Conservation (phyloP, 345 rosid species). For the Bruguiera sexangula region DNA sequence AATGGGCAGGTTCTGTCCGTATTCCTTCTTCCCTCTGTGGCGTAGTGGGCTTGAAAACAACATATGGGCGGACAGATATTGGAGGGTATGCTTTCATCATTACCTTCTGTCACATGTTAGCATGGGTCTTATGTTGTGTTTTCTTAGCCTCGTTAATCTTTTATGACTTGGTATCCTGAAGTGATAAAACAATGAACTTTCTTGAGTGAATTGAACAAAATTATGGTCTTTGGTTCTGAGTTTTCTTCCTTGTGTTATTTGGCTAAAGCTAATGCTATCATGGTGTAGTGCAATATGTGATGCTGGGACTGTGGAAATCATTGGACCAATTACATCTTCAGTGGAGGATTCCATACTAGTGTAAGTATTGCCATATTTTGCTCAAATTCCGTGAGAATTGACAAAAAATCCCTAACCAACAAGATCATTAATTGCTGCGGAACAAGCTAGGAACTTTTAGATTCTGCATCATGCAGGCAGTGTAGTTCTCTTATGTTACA, state of each 20-base stretch:
- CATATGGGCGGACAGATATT: conserved; percentile 74
- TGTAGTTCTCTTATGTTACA: not conserved
- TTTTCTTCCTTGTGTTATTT: conserved; percentile 1
- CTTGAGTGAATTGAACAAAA: not conserved
- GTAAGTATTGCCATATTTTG: conserved; percentile 43
- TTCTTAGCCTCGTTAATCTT: not conserved
- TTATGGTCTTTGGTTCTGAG: not conserved
- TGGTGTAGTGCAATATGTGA: conserved; percentile 58
- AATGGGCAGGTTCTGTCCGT: conserved; percentile 72
- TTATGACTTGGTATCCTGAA: not conserved
- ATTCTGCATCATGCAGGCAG: not conserved
- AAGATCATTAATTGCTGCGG: not conserved
- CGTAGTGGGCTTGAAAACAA: conserved; percentile 80
- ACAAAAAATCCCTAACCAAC: not conserved
- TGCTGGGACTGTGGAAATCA: conserved; percentile 77
- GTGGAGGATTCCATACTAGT: conserved; percentile 74
- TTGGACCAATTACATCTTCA: conserved; percentile 80
- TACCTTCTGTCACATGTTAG: not conserved
- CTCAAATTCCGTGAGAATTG: not conserved
- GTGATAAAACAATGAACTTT: not conserved
- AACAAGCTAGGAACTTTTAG: not conserved
- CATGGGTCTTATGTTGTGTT: not conserved
- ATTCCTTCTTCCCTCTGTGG: conserved; percentile 85
- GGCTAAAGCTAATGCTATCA: conserved; percentile 5
- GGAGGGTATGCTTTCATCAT: conserved; percentile 47